Evolutionary conservation across 345 rosid genomes (phyloP).

Genomic region (Eucalyptus cloeziana): DNA sequence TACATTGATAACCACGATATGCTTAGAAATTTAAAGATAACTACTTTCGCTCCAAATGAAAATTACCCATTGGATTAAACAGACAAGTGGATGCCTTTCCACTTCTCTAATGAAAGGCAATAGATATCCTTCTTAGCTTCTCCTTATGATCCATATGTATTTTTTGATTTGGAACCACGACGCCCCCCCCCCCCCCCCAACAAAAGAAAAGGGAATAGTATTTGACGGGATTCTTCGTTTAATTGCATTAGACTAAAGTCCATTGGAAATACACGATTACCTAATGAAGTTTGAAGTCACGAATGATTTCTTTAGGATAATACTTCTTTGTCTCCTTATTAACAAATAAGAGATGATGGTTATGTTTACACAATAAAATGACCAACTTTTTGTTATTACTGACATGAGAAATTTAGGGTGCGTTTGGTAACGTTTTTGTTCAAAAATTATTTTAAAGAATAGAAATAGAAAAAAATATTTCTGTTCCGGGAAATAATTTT

Average conservation of each 20-base stretch:
- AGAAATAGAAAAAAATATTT: no score
- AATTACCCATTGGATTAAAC: background rate
- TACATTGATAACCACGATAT: accelerated
- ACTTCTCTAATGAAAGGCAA: background rate
- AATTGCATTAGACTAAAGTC: background rate
- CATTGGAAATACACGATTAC: background rate
- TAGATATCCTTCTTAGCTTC: background rate
- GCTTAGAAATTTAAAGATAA: background rate
- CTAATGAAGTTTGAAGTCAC: background rate
- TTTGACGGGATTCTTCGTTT: no score
- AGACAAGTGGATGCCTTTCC: background rate
- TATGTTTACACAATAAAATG: no score
- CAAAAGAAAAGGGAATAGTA: no score
- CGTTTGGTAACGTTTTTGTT: no score
- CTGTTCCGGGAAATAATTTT: no score
- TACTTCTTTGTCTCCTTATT: background rate
- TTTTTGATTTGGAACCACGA: background rate
- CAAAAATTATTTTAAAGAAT: no score
- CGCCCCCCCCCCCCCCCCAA: no score
- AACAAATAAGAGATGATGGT: background rate
- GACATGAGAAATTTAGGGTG: no score
- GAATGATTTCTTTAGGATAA: background rate
- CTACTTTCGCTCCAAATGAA: background rate
- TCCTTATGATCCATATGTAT: background rate
- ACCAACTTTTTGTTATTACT: no score